Percentiles rank a stretch among this genome's conserved stretches.
Evolutionary conservation across 768 basidiomycete species (phyloP).

Genomic region (Nidularia sp.): DNA sequence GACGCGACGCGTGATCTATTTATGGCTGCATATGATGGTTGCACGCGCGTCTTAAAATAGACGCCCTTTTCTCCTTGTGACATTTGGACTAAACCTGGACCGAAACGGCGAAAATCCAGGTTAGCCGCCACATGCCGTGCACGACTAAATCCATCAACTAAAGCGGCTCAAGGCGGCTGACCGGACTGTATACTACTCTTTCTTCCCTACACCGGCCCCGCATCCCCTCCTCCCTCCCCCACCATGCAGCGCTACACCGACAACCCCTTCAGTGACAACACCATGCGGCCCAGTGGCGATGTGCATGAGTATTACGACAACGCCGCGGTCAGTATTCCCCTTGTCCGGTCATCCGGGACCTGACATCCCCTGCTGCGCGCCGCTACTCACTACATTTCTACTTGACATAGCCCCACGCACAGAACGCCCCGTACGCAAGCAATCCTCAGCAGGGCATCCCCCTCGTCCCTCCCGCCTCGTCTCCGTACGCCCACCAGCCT

Average conservation of each 20-base stretch:
- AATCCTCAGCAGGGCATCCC: constrained; percentile 9
- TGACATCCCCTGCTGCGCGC: neutral
- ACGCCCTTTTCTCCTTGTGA: neutral
- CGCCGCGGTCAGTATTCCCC: constrained; percentile 8
- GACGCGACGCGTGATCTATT: too few species aligned
- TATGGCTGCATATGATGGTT: neutral
- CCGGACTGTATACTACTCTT: neutral
- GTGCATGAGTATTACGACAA: constrained; percentile 11
- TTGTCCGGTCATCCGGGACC: neutral
- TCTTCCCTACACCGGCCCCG: constrained; percentile 3
- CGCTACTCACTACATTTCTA: neutral
- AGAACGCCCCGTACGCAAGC: neutral
- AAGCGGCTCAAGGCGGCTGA: neutral
- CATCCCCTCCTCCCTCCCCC: neutral
- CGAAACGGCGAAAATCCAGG: too few species aligned
- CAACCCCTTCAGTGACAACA: constrained; percentile 11
- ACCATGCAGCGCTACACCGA: constrained; percentile 15
- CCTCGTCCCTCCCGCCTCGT: constrained; percentile 4
- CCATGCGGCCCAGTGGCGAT: constrained; percentile 1
- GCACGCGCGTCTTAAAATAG: neutral
- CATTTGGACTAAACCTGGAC: too few species aligned
- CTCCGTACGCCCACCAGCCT: constrained; percentile 1
- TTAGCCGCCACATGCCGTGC: neutral
- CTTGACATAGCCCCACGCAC: neutral
- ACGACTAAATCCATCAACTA: neutral